These are phyloP conservation scores for Botrytis porri DNA, from an alignment of 2,329 filamentous ascomycete genomes.

Conservation along the genomic window DNA sequence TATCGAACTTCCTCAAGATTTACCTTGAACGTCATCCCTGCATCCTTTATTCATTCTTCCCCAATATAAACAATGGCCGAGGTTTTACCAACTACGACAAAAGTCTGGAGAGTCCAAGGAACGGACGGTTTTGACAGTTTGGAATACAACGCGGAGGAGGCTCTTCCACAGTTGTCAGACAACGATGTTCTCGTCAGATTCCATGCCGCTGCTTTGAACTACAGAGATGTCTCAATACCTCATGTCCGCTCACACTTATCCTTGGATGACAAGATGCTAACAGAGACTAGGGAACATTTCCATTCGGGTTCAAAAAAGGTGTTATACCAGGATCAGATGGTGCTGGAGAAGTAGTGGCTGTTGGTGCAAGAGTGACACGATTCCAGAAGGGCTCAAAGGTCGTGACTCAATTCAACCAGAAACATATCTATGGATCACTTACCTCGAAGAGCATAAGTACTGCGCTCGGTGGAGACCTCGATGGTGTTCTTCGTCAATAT, in stretches of 20 bases:
- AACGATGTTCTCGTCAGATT: constrained; percentile 17
- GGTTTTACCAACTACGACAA: not conserved
- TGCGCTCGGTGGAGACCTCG: constrained; percentile 32
- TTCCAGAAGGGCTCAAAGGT: constrained; percentile 39
- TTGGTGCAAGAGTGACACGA: constrained; percentile 36
- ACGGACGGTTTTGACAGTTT: not conserved
- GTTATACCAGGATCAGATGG: constrained; percentile 18
- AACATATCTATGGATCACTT: not conserved
- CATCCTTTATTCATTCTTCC: not conserved
- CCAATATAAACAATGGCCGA: not conserved
- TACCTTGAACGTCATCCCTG: too few species aligned
- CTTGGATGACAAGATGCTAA: not conserved
- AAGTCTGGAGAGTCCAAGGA: not conserved
- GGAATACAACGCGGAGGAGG: not conserved
- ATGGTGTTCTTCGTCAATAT: constrained; percentile 44
- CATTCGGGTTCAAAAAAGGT: not conserved
- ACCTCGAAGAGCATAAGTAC: constrained; percentile 14
- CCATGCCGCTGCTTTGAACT: constrained; percentile 22
- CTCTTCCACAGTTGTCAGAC: not conserved
- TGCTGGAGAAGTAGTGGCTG: constrained; percentile 18
- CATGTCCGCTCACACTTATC: not conserved
- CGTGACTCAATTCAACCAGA: constrained; percentile 28
- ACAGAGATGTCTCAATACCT: constrained; percentile 19
- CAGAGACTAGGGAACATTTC: not conserved
- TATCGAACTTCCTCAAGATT: not conserved